Percentiles rank a stretch among this genome's conserved stretches.
These are phyloP conservation scores for Candida hungchunana DNA, from an alignment of 805 yeast species.

Conservation along the genomic window DNA sequence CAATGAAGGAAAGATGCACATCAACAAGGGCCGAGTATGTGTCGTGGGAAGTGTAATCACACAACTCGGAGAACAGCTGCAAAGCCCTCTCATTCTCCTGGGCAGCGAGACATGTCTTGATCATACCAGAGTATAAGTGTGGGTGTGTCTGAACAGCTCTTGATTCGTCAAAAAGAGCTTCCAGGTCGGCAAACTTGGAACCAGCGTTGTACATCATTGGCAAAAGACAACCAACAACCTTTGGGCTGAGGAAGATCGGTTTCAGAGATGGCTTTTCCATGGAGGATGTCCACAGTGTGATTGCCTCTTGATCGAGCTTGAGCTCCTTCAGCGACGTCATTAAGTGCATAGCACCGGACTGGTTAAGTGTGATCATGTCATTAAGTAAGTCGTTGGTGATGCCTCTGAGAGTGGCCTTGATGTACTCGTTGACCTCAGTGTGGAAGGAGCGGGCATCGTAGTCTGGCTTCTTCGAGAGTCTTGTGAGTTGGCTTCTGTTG, in stretches of 20 bases:
- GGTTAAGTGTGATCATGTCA: constrained; percentile 39
- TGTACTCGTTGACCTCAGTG: constrained; percentile 46
- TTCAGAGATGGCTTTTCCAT: constrained; percentile 40
- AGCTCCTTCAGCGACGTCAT: constrained; percentile 58
- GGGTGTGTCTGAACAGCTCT: constrained; percentile 31
- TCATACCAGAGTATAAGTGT: constrained; percentile 64
- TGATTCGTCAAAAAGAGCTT: constrained; percentile 47
- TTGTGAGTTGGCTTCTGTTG: constrained; percentile 49
- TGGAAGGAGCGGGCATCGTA: constrained; percentile 55
- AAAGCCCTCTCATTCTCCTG: constrained; percentile 65
- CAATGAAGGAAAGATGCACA: constrained; percentile 75
- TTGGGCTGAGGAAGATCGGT: constrained; percentile 51
- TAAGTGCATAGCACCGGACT: constrained; percentile 53
- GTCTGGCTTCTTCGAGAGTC: constrained; percentile 55
- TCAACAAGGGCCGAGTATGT: constrained; percentile 56
- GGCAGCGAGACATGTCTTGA: constrained; percentile 64
- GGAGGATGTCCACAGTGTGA: constrained; percentile 66
- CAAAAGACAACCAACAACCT: constrained; percentile 63
- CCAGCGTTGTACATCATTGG: constrained; percentile 63
- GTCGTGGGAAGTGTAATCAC: constrained; percentile 41
- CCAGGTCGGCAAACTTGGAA: constrained; percentile 57
- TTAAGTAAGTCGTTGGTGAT: constrained; percentile 47
- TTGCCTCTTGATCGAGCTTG: constrained; percentile 57
- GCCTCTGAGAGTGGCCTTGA: constrained; percentile 47
- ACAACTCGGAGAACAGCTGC: constrained; percentile 55